These are phyloP conservation scores for Xylariaceae sp. DNA, from an alignment of 2,329 filamentous ascomycete species.

Conservation along the genomic window DNA sequence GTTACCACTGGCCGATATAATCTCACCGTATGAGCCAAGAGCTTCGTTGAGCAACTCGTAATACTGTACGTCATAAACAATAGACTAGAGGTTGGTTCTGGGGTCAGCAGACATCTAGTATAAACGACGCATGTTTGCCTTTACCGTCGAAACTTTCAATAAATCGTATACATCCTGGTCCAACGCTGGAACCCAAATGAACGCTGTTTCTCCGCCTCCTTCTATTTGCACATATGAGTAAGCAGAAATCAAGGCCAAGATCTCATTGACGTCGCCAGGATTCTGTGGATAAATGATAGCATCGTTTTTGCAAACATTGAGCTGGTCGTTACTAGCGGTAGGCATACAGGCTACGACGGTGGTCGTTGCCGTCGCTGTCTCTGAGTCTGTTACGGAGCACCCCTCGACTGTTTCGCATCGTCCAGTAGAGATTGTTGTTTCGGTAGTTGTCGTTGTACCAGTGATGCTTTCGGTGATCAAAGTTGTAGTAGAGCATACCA, in stretches of 20 bases:
- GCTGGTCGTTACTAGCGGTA: not conserved
- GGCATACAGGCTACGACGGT: not conserved
- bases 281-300: not conserved
- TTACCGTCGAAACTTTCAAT: not conserved
- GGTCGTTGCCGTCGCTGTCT: not conserved
- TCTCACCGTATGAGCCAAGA: no score
- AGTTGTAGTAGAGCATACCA: constrained; percentile 5
- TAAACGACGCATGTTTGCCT: not conserved
- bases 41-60: not conserved
- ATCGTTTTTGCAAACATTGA: not conserved
- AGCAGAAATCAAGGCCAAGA: not conserved
- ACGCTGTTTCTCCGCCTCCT: not conserved
- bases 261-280: not conserved
- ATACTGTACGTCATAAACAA: not conserved
- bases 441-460: not conserved
- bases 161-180: not conserved
- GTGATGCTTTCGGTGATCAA: not conserved
- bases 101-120: not conserved
- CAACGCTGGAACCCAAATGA: not conserved
- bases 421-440: not conserved
- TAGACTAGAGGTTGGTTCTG: not conserved
- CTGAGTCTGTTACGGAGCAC: not conserved
- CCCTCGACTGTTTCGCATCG: not conserved
- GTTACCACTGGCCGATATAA: no score
- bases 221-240: not conserved